Evolutionary conservation across 2,329 filamentous ascomycete genomes (phyloP).

Genomic region (Nectriaceae sp.): DNA sequence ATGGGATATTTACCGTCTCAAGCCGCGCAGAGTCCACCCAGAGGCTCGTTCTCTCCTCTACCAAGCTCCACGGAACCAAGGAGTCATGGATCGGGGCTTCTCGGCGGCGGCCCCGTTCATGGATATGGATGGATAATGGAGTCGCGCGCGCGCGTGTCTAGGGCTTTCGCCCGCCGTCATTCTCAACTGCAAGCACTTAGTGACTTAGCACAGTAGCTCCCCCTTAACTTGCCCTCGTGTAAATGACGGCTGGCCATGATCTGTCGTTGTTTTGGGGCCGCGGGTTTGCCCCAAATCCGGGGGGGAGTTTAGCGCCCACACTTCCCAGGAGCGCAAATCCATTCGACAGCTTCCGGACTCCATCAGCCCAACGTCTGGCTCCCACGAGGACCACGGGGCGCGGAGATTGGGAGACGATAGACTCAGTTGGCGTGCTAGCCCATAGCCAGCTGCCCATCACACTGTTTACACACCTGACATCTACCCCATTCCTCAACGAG

Average conservation of each 20-base stretch:
- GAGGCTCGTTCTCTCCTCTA: constrained; percentile 21
- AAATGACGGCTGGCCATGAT: constrained; percentile 21
- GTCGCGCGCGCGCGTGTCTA: not conserved
- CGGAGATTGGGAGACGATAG: constrained; percentile 26
- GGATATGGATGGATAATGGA: not conserved
- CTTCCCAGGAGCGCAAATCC: constrained; percentile 9
- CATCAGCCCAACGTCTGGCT: constrained; percentile 16
- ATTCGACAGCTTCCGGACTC: constrained; percentile 9
- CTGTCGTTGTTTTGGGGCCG: not conserved
- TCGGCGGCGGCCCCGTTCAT: constrained; percentile 8
- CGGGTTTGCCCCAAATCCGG: not conserved
- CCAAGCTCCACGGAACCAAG: constrained; percentile 16
- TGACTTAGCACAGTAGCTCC: too few relatives aligned
- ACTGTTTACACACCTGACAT: not conserved
- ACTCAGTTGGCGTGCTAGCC: constrained; percentile 17
- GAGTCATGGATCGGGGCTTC: constrained; percentile 15
- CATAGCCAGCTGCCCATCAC: not conserved
- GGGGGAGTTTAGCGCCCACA: constrained; percentile 13
- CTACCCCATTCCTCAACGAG: not conserved
- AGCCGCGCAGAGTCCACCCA: constrained; percentile 19
- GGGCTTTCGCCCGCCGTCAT: not conserved
- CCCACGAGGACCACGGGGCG: constrained; percentile 14
- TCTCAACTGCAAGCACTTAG: not conserved
- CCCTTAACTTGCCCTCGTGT: constrained; percentile 19
- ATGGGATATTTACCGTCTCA: constrained; percentile 28